Percentiles rank a stretch among this genome's conserved stretches.
Conservation (phyloP, 2,329 filamentous ascomycete species). For the Dactylonectria macrodidyma region DNA sequence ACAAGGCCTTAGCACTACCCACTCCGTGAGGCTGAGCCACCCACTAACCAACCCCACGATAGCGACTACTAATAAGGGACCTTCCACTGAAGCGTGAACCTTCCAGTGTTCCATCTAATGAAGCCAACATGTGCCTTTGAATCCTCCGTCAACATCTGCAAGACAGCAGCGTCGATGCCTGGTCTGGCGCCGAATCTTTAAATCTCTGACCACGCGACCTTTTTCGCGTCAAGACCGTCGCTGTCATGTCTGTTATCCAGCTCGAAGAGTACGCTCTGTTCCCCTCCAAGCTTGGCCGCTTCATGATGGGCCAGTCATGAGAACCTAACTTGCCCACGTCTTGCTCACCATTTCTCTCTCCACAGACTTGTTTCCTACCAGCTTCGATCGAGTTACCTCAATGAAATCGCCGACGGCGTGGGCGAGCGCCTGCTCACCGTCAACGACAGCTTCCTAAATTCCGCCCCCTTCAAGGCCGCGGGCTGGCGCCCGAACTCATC, state of each 20-base stretch:
- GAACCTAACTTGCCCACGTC: background rate
- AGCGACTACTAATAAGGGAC: background rate
- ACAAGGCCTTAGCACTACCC: slow-evolving; percentile 20
- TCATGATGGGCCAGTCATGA: background rate
- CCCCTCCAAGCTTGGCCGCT: background rate
- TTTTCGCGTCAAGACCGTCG: slow-evolving; percentile 18
- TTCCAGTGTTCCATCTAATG: slow-evolving; percentile 4
- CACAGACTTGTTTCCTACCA: slow-evolving; percentile 85
- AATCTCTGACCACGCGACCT: slow-evolving; percentile 15
- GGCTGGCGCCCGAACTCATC: slow-evolving; percentile 83
- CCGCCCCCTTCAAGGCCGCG: slow-evolving; percentile 84
- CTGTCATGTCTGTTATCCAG: slow-evolving; percentile 56
- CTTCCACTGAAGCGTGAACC: background rate
- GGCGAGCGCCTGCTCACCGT: slow-evolving; percentile 88
- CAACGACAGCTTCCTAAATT: slow-evolving; percentile 84
- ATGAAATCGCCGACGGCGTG: slow-evolving; percentile 85
- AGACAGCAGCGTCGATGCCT: slow-evolving; percentile 39
- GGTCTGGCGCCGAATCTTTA: background rate
- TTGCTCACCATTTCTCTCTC: slow-evolving; percentile 37
- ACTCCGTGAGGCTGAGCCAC: slow-evolving; percentile 39
- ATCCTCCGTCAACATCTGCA: slow-evolving; percentile 19
- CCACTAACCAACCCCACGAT: slow-evolving; percentile 34
- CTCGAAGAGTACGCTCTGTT: slow-evolving; percentile 54
- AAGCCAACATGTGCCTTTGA: slow-evolving; percentile 24
- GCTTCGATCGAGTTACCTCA: slow-evolving; percentile 84